Conservation (phyloP, 1,284 basidiomycete genomes). For the Boletus smithii region DNA sequence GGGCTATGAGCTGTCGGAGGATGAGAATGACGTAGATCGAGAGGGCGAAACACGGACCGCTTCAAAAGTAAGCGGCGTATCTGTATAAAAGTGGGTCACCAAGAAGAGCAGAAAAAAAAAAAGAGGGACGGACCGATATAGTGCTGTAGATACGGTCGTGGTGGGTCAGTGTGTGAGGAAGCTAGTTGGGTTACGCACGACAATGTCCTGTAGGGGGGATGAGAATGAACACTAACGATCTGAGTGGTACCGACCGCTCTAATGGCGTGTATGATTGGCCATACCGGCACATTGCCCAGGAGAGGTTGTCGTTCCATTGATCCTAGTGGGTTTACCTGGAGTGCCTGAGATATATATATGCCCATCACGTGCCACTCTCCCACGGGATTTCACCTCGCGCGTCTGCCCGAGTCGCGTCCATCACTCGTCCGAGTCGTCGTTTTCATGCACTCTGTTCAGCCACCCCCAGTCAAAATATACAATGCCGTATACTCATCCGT, state of each 20-base stretch:
- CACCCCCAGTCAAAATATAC: conserved; percentile 76
- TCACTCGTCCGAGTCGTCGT: conserved; percentile 4
- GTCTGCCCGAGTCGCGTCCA: conserved; percentile 31
- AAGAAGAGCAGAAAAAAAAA: not conserved
- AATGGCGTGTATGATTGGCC: conserved; percentile 72
- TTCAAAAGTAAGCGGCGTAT: conserved; percentile 31
- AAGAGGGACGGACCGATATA: conserved; percentile 29
- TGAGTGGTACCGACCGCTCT: conserved; percentile 43
- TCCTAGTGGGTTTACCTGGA: not conserved
- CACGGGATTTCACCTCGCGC: conserved; percentile 32
- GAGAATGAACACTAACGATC: not conserved
- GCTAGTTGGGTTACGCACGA: conserved; percentile 38
- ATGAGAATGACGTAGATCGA: conserved; percentile 12
- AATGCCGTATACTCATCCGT: conserved; percentile 87
- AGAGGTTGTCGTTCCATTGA: conserved; percentile 38
- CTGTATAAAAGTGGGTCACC: conserved; percentile 8
- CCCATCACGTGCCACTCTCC: conserved; percentile 7
- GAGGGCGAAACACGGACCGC: conserved; percentile 23
- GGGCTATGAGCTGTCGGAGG: conserved; percentile 58
- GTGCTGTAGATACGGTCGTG: conserved; percentile 16
- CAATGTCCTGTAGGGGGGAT: conserved; percentile 47
- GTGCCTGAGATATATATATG: not conserved
- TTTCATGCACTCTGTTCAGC: conserved; percentile 38
- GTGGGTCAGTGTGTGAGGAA: conserved; percentile 11
- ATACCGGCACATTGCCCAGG: conserved; percentile 53